phyloP scores from a whole-genome alignment of 257 asterid genomes.

The Ilex aquifolium region DNA sequence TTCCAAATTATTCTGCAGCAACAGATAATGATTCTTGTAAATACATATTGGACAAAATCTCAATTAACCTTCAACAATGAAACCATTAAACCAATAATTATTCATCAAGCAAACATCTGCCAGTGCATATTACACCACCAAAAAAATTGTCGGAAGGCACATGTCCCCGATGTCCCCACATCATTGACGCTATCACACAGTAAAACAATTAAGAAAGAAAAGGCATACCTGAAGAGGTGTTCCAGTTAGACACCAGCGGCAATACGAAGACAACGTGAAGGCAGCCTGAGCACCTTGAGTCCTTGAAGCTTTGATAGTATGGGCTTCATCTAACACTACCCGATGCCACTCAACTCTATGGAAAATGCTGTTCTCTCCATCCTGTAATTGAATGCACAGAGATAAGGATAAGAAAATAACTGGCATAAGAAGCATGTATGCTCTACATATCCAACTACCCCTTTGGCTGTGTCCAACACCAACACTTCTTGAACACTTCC shows the following conservation, averaged over 20 bases:
- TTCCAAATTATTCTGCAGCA: conserved; percentile 73
- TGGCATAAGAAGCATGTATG: too few species aligned
- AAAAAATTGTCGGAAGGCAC: neutral
- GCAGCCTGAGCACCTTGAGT: conserved; percentile 75
- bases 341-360: conserved; percentile 83
- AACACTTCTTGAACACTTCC: too few species aligned
- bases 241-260: conserved; percentile 91
- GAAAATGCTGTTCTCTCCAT: conserved; percentile 47
- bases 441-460: too few species aligned
- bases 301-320: conserved; percentile 68
- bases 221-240: conserved; percentile 83
- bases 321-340: conserved; percentile 86
- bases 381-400: conserved; percentile 26
- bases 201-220: too few species aligned
- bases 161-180: neutral
- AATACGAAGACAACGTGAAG: conserved; percentile 54
- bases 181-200: neutral
- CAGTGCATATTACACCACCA: neutral
- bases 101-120: neutral
- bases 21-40: neutral
- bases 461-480: too few species aligned
- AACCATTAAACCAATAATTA: too few species aligned
- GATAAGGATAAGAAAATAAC: too few species aligned
- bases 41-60: neutral
- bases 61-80: neutral